Evolutionary conservation across 352 stramenopile species (phyloP).

Genomic region (Peronospora farinosa): DNA sequence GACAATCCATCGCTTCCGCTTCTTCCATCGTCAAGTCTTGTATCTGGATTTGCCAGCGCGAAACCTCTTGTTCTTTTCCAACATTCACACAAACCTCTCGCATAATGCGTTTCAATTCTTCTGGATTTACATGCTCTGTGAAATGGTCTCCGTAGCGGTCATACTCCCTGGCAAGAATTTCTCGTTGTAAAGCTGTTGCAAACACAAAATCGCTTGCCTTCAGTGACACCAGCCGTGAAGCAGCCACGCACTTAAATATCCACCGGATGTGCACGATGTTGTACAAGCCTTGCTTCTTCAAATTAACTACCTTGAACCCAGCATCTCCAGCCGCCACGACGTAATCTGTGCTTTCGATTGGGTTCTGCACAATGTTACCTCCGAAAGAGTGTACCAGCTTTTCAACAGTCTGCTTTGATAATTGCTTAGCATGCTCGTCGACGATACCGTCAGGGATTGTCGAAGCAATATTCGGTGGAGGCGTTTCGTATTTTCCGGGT

Average conservation of each 20-base stretch:
- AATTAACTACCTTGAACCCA: slow-evolving; percentile 73
- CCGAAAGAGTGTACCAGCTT: slow-evolving; percentile 67
- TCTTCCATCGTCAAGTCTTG: slow-evolving; percentile 45
- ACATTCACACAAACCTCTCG: slow-evolving; percentile 26
- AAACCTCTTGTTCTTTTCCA: neutral
- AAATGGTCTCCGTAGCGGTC: slow-evolving; percentile 71
- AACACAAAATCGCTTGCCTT: slow-evolving; percentile 70
- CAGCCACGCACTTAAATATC: slow-evolving; percentile 42
- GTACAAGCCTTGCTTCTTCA: slow-evolving; percentile 76
- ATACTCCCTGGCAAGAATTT: slow-evolving; percentile 58
- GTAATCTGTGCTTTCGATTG: slow-evolving; percentile 60
- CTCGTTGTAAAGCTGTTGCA: slow-evolving; percentile 47
- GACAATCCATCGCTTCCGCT: slow-evolving; percentile 57
- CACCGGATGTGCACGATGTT: slow-evolving; percentile 66
- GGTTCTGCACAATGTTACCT: slow-evolving; percentile 69
- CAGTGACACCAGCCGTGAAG: slow-evolving; percentile 28
- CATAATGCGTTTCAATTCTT: slow-evolving; percentile 51
- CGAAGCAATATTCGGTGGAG: slow-evolving; percentile 6
- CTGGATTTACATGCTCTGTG: slow-evolving; percentile 42
- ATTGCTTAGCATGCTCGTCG: slow-evolving; percentile 20
- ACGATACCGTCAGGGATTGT: slow-evolving; percentile 34
- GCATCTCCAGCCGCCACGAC: slow-evolving; percentile 54
- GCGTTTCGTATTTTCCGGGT: slow-evolving; percentile 62
- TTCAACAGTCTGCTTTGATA: slow-evolving; percentile 73
- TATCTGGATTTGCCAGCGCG: slow-evolving; percentile 50